phyloP scores from a whole-genome alignment of 352 stramenopile genomes.

The Phytophthora colocasiae region DNA sequence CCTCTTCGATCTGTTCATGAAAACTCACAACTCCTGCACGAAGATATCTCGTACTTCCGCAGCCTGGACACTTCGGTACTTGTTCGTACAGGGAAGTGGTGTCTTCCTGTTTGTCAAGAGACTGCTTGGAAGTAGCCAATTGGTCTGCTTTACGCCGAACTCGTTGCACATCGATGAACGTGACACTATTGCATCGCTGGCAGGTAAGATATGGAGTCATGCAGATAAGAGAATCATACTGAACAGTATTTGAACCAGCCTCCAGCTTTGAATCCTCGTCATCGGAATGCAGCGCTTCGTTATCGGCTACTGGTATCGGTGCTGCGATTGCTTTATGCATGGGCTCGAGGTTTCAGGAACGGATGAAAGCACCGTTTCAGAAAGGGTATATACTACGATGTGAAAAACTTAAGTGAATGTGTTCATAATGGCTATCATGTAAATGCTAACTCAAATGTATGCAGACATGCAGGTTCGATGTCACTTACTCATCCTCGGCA shows the following conservation, averaged over 20 bases:
- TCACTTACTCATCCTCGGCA: slow-evolving; percentile 61
- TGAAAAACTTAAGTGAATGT: not conserved
- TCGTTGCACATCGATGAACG: slow-evolving; percentile 71
- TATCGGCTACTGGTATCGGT: not conserved
- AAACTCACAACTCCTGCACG: slow-evolving; percentile 78
- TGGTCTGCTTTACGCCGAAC: slow-evolving; percentile 47
- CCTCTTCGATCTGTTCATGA: slow-evolving; percentile 77
- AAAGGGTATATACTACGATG: too few species aligned
- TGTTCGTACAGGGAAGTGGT: slow-evolving; percentile 53
- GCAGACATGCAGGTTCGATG: not conserved
- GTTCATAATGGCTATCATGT: slow-evolving; percentile 6
- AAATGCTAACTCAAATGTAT: slow-evolving; percentile 7
- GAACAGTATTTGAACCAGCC: not conserved
- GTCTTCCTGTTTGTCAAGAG: slow-evolving; percentile 19
- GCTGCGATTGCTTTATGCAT: slow-evolving; percentile 13
- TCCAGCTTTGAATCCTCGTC: slow-evolving; percentile 1
- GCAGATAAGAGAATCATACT: slow-evolving; percentile 29
- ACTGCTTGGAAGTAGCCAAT: slow-evolving; percentile 1
- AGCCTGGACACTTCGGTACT: slow-evolving; percentile 67
- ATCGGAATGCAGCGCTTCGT: not conserved
- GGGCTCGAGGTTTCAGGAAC: not conserved
- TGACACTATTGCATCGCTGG: slow-evolving; percentile 78
- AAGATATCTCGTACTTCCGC: slow-evolving; percentile 72
- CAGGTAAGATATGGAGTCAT: slow-evolving; percentile 83
- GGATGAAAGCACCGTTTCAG: slow-evolving; percentile 14